Evolutionary conservation across 495 filamentous ascomycete genomes (phyloP), one percentile per base, ranked within the genome.

Genomic region (Chaetomium fimeti): DNA sequence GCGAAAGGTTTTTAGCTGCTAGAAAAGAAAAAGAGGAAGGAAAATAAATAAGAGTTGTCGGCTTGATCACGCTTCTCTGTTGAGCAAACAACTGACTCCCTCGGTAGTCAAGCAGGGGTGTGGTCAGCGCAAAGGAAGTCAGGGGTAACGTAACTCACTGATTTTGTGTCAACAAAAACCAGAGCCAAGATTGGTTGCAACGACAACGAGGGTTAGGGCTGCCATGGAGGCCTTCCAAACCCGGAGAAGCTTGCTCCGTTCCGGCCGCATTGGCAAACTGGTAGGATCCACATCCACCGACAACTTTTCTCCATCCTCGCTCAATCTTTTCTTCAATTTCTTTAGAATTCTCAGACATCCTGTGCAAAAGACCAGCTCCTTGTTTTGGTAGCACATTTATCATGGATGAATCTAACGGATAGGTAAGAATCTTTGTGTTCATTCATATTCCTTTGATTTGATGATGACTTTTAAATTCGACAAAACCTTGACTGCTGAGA

Each of bases 401-500:
- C 57, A 20, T 25, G 32, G 28, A 5, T 24, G n/a, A 28, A 28
- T 28, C 12, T 9, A n/a, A 3, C 20, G 15, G 45, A 45, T 5
- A 29, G 24, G 60, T 62, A 55, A 45, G 60, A 18, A 36, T 7
- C 22, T 28, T 16, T 18, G 5, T 32, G 53, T 12, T 24, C 25
- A 45, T 20, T 13, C 51, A 62, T 20, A 15, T 52, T 32, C 16
- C 53, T 60, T 59, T 62, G 7, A 42, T 60, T 25, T 32, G 32
- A 52, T 74, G 72, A 74, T 74, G 68, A 65, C 57, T 64, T 57
- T 64, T 51, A 32, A 57, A 51, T 66, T 68, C 61, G 68, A 71
- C 70, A 74, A 74, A 74, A 74, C 72, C 72, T 74, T 72, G 72
- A 74, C 72, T 74, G 60, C 72, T 59, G 66, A 74, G 70, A 63